Evolutionary conservation across 2,329 filamentous ascomycete genomes (phyloP).

Genomic region (Aspergillus calidoustus): DNA sequence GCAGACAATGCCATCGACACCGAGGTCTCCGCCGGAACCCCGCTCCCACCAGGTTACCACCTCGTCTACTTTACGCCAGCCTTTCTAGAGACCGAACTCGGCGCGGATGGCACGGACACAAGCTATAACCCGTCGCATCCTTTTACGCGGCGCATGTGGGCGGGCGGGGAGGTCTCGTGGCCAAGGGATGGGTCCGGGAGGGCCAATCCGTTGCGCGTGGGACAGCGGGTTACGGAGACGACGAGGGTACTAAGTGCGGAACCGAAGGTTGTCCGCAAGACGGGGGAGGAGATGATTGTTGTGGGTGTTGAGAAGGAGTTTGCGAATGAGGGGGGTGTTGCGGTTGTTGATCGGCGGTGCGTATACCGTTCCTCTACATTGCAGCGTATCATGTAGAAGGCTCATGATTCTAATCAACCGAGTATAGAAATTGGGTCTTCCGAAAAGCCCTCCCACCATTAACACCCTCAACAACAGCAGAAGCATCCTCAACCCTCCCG

Average conservation of each 20-base stretch:
- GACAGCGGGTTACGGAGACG: constrained; percentile 60
- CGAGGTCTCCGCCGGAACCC: constrained; percentile 45
- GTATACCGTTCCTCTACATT: background rate
- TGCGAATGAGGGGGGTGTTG: constrained; percentile 55
- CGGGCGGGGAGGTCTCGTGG: constrained; percentile 65
- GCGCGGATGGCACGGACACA: constrained; percentile 63
- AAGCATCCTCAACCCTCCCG: constrained; percentile 5
- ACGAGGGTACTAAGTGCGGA: constrained; percentile 60
- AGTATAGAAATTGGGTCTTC: constrained; percentile 50
- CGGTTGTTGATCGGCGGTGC: constrained; percentile 60
- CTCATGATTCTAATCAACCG: background rate
- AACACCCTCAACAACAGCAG: constrained; percentile 15
- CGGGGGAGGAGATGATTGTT: constrained; percentile 65
- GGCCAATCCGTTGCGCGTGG: constrained; percentile 54
- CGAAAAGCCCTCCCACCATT: constrained; percentile 41
- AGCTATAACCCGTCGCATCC: constrained; percentile 64
- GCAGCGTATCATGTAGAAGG: background rate
- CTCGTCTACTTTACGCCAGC: constrained; percentile 67
- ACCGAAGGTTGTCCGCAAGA: constrained; percentile 59
- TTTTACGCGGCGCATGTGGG: constrained; percentile 71
- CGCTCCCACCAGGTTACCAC: constrained; percentile 64
- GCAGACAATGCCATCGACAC: background rate
- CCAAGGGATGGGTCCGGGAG: constrained; percentile 33
- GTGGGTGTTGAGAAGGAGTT: constrained; percentile 68
- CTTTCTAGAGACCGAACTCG: constrained; percentile 59